Percentiles rank a stretch among this genome's conserved stretches.
phyloP scores from a whole-genome alignment of 768 basidiomycete genomes.

The Asterophora lycoperdoides region DNA sequence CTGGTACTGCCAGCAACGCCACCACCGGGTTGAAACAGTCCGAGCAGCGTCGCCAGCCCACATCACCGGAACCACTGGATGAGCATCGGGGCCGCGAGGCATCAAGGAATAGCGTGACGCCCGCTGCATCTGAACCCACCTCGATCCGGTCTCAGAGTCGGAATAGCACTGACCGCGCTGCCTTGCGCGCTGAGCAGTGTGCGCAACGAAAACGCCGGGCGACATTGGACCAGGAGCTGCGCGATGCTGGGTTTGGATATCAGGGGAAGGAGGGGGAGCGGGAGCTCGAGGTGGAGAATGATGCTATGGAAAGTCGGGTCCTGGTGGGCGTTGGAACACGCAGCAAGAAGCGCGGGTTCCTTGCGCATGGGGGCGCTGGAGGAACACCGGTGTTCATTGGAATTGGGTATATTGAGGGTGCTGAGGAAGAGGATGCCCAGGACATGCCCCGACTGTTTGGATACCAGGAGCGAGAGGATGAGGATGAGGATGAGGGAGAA shows the following conservation, averaged over 20 bases:
- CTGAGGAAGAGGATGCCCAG: constrained; percentile 22
- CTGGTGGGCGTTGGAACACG: constrained; percentile 52
- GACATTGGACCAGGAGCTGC: constrained; percentile 69
- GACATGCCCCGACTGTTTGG: too few relatives aligned
- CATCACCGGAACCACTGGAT: neutral
- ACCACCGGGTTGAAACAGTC: neutral
- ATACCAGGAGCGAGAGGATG: too few relatives aligned
- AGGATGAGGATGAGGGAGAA: too few relatives aligned
- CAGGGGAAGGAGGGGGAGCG: constrained; percentile 24
- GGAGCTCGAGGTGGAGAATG: constrained; percentile 18
- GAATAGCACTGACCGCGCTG: neutral
- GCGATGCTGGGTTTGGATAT: constrained; percentile 33
- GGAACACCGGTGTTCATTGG: constrained; percentile 71
- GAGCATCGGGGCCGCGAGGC: neutral
- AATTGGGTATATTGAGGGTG: constrained; percentile 61
- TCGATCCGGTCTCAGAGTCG: constrained; percentile 19
- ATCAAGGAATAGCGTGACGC: neutral
- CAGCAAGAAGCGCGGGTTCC: constrained; percentile 54
- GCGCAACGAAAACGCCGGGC: constrained; percentile 26
- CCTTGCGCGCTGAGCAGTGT: neutral
- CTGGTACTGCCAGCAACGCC: too few relatives aligned
- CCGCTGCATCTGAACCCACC: neutral
- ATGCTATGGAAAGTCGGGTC: constrained; percentile 46
- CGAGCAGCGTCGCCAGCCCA: neutral
- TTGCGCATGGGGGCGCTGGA: constrained; percentile 72